phyloP scores from a whole-genome alignment of 768 basidiomycete genomes.

The Rhodosporidiobolus odoratus region DNA sequence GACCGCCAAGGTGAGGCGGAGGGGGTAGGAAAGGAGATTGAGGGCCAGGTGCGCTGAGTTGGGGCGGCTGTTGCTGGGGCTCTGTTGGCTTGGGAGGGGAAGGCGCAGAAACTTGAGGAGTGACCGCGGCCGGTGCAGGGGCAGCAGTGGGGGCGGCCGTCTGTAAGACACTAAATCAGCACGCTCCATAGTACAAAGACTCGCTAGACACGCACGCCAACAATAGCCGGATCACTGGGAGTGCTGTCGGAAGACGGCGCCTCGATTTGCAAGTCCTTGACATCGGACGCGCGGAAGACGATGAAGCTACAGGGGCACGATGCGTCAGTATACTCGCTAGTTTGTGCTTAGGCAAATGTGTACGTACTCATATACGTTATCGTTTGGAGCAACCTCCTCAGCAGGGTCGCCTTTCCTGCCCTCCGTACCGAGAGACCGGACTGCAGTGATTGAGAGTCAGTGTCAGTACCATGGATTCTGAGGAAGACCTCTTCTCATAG shows the following conservation, averaged over 20 bases:
- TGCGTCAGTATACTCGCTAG: neutral
- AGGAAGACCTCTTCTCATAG: too few relatives aligned
- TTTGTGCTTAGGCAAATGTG: neutral
- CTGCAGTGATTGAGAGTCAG: constrained; percentile 6
- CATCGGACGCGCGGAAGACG: constrained; percentile 44
- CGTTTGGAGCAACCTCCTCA: constrained; percentile 37
- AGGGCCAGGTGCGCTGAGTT: neutral
- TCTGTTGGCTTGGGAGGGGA: constrained; percentile 20
- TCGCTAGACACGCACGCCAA: constrained; percentile 31
- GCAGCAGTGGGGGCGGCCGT: constrained; percentile 1
- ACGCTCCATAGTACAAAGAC: rapidly evolving
- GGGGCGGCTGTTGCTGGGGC: neutral
- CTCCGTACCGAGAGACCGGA: constrained; percentile 42
- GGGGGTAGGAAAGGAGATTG: constrained; percentile 13
- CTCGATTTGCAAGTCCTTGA: constrained; percentile 46
- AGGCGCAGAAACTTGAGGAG: constrained; percentile 7
- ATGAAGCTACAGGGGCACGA: constrained; percentile 32
- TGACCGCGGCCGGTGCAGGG: neutral
- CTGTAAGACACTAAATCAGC: neutral
- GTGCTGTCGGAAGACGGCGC: constrained; percentile 33
- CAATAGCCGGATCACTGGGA: constrained; percentile 41
- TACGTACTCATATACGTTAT: constrained; percentile 41
- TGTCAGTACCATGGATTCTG: neutral
- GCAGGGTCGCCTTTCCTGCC: constrained; percentile 39
- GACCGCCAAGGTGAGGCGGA: neutral